Conservation (phyloP, 1,284 basidiomycete genomes). For the Sporisorium iseilematis-ciliati region DNA sequence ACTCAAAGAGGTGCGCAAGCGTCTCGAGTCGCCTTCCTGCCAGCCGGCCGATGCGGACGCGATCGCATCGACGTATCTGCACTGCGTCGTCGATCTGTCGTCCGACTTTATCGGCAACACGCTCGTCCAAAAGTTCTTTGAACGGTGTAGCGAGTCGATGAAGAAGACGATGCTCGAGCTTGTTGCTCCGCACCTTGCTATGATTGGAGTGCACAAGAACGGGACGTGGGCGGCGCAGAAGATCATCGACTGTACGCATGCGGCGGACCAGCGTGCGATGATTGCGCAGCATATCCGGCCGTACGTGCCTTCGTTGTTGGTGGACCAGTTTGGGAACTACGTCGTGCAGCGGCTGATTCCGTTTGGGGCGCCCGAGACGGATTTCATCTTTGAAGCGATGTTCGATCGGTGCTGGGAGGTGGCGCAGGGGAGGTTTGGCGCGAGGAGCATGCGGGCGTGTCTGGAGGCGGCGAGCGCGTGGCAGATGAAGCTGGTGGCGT, state of each 20-base stretch:
- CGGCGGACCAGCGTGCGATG: constrained; percentile 86
- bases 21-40: constrained; percentile 84
- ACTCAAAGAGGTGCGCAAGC: constrained; percentile 91
- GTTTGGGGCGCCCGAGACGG: constrained; percentile 87
- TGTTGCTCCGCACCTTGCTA: constrained; percentile 91
- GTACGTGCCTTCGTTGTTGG: constrained; percentile 90
- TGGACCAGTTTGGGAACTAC: constrained; percentile 98
- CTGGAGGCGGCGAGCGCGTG: constrained; percentile 84
- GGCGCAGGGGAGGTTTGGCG: constrained; percentile 94
- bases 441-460: constrained; percentile 96
- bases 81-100: constrained; percentile 84
- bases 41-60: constrained; percentile 88
- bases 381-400: constrained; percentile 98
- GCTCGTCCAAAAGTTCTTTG: constrained; percentile 95
- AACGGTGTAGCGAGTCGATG: constrained; percentile 82
- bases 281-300: constrained; percentile 88
- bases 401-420: constrained; percentile 98
- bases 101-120: constrained; percentile 99
- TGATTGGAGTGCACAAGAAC: constrained; percentile 99
- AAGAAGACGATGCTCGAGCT: constrained; percentile 92
- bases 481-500: constrained; percentile 85
- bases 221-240: constrained; percentile 98
- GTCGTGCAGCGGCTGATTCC: constrained; percentile 94
- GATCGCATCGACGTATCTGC: constrained; percentile 87
- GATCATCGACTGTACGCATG: constrained; percentile 89